phyloP scores from a whole-genome alignment of 805 yeast species.

The Saccharomycopsis guyanensis region DNA sequence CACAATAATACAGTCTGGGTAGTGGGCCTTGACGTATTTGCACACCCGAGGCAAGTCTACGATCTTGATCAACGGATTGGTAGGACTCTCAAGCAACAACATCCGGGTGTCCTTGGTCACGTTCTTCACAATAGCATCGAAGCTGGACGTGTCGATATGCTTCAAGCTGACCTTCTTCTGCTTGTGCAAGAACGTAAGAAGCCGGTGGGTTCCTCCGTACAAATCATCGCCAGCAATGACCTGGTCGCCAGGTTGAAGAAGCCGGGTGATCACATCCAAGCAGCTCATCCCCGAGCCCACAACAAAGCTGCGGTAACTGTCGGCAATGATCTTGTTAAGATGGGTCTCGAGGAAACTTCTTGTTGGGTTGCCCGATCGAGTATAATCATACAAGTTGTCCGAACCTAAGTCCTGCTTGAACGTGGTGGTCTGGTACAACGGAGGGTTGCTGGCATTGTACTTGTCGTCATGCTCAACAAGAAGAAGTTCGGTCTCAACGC shows the following conservation, averaged over 20 bases:
- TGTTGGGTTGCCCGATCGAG: constrained; percentile 93
- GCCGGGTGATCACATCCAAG: constrained; percentile 72
- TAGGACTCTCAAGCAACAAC: constrained; percentile 85
- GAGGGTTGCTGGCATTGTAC: constrained; percentile 75
- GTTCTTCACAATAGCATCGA: constrained; percentile 49
- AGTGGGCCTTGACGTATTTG: constrained; percentile 54
- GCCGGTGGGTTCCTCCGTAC: constrained; percentile 89
- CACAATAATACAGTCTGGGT: constrained; percentile 64
- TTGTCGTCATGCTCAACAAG: constrained; percentile 55
- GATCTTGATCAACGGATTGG: constrained; percentile 87
- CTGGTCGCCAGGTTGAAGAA: constrained; percentile 75
- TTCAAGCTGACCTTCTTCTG: constrained; percentile 58
- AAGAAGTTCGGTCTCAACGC: constrained; percentile 66
- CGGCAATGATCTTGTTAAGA: constrained; percentile 61
- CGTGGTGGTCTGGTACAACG: constrained; percentile 90
- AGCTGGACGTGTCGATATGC: constrained; percentile 78
- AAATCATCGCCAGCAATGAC: constrained; percentile 92
- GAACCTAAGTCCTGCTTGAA: constrained; percentile 83
- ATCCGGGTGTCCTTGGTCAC: constrained; percentile 55
- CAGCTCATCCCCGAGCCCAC: constrained; percentile 93
- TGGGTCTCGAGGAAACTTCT: constrained; percentile 74
- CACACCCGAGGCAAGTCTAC: constrained; percentile 69
- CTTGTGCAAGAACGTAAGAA: constrained; percentile 61
- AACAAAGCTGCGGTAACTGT: constrained; percentile 69
- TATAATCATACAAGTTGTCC: constrained; percentile 66